Base-by-base conservation (phyloP, 1,284 basidiomycete genomes). In the Boletus nobilissimus region DNA sequence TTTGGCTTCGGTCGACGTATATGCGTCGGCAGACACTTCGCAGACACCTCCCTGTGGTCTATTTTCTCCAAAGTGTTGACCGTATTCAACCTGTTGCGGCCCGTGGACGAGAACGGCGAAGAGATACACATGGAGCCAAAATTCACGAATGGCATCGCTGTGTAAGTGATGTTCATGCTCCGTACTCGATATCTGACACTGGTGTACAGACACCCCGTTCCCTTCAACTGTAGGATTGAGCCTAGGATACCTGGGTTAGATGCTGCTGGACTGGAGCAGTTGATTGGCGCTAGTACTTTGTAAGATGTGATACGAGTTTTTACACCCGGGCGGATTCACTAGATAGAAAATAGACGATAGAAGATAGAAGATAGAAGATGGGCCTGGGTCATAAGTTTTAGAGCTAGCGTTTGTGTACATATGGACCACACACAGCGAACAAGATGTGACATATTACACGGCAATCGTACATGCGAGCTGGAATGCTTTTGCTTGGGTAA, bases 211-310 rank as follows among this genome's bases (percentile, higher is more conserved):
- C 76, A 78, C 32, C 76, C 76, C 5, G 39, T 73, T 14, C 79
- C 81, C 6, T 80, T 80, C 29, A 32, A 22, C 3, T 76, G 36
- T 26, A 32, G 79, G 19, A 74, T 79, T n/a, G 38, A 73, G 6
- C 81, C 79, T 9, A 78, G 80, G 71, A 63, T 46, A 22, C 19
- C 68, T 8, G 76, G 54, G 22, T 68, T 81, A 65, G 64, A 75
- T 16, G n/a, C 65, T 19, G 68, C 38, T 36, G 64, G 65, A n/a
- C 26, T 80, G 62, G 76, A 80, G 24, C 62, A 63, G 38, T 3
- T 80, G 40, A 81, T 79, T 32, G 10, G 32, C 29, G 54, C 66
- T 2, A 80, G 76, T 26, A 43, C 16, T 60, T 24, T 34, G 29
- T 68, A 51, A 34, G 11, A 51, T 13, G 13, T 51, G 48, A 51